Base-by-base conservation (phyloP, 805 yeast species). In the Candida insectalens region DNA sequence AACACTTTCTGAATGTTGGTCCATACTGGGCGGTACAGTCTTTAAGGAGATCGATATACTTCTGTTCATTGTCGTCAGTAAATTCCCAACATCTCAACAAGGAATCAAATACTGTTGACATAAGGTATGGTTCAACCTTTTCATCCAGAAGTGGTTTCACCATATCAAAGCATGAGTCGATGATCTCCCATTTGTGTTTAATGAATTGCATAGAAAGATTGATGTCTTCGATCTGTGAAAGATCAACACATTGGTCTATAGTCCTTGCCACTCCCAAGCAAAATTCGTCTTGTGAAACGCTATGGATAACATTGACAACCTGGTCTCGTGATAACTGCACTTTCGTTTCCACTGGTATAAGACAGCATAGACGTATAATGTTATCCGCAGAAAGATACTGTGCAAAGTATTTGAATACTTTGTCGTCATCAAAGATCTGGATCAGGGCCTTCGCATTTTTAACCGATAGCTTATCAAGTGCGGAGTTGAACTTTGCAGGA, bases 191-290 rank as follows among this genome's bases (percentile, higher is more conserved):
- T 29, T 51, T 50, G 36, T 51, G 34, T 30, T 53, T 55, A 25
- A 49, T 49, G 32, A 46, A 49, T 27, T 54, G 60, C 35, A 55
- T 46, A 1, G 59, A 51, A 15, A 57, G 15, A 25, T 46, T 47
- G 15, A 51, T 38, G 26, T 53, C 54, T 12, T 45, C 47, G 5
- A 45, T 39, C 16, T 43, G 47, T 1, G 57, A 48, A 2, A 53
- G 44, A 37, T 57, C 58, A 15, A 44, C 32, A 5, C 51, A 44
- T 19, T 37, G 34, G 16, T 17, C 36, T 8, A 57, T 30, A 4
- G 45, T 38, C 13, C 43, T 40, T 3, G 38, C 38, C 2, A 57
- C 34, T 2, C 55, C 43, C 3, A 44, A 29, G 15, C 56, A 45
- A 1, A 55, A 14, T 31, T 46, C 53, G 17, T 51, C 52, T 14